phyloP scores from a whole-genome alignment of 192 early-diverging fungal species.

The Coemansia sp. region DNA sequence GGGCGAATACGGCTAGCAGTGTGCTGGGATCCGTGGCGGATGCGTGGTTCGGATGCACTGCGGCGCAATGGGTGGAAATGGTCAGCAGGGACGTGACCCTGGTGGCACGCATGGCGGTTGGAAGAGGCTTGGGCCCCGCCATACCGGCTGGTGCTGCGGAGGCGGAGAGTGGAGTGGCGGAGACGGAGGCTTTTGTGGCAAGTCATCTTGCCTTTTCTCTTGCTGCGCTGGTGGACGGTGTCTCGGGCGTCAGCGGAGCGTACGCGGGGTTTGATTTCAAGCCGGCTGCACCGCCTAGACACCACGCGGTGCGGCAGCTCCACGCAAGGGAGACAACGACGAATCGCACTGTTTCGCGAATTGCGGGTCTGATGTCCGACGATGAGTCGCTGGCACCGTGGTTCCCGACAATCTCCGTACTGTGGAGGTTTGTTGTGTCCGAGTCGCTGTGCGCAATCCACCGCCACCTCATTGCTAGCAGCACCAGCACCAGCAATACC shows the following conservation, averaged over 20 bases:
- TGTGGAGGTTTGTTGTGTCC: constrained; percentile 15
- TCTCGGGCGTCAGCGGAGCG: constrained; percentile 1
- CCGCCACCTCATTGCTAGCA: background rate
- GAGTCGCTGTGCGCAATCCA: constrained; percentile 6
- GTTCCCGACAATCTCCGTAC: background rate
- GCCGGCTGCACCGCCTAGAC: background rate
- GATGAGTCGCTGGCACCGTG: background rate
- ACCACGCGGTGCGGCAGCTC: no score
- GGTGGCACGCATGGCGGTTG: background rate
- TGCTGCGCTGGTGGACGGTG: constrained; percentile 8
- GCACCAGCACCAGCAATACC: background rate
- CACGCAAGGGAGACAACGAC: background rate
- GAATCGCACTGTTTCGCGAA: constrained; percentile 9
- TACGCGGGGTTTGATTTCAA: constrained; percentile 11
- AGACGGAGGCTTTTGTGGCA: constrained; percentile 3
- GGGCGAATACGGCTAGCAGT: background rate
- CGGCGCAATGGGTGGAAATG: constrained; percentile 30
- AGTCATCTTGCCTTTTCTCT: background rate
- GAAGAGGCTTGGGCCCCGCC: no score
- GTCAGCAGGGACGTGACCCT: background rate
- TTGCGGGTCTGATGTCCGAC: background rate
- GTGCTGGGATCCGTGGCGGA: constrained; percentile 23
- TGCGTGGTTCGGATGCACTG: constrained; percentile 34
- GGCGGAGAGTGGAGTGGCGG: no score
- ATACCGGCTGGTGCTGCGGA: no score